Base-by-base conservation (phyloP, 2,329 filamentous ascomycete genomes). In the Bipolaris cookei region DNA sequence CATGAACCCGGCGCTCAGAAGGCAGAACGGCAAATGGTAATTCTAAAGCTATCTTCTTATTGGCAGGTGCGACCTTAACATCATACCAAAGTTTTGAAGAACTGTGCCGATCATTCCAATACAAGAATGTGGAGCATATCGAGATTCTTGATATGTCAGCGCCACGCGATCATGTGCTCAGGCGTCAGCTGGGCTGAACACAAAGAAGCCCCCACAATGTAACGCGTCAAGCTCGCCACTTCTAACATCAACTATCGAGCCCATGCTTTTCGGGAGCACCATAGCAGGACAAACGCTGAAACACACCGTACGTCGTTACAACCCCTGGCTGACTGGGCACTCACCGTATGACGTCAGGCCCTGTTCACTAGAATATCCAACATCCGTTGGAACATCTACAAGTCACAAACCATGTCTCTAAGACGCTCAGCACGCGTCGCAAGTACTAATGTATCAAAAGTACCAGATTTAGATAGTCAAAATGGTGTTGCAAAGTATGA, bases 371-470 rank as follows among this genome's bases (percentile, higher is more conserved):
- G 39, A 48, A 51, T 21, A 16, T 3, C 30, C 7, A 45, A n/a
- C 35, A 13, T 23, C 48, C 49, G 21, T 25, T 38, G 45, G 32
- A 38, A 20, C 34, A 6, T 41, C 10, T 25, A 38, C 18, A 56
- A 14, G 28, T 47, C 8, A 23, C 28, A 60, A 60, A 72, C 20
- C 46, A 85, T 86, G 83, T 80, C 82, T 37, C 72, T 84, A 10
- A 73, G 84, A 61, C 81, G 83, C 51, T 86, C 83, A 43, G 73
- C 80, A 39, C 79, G 83, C 42, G 75, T 83, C 30, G 76, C 74
- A 46, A 70, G 73, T 13, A 69, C 66, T 44, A 67, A 59, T 49
- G 51, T 51, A 11, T 52, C 66, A 48, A 67, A 46, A 38, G 58
- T 35, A 16, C 56, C 71, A 42, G 65, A 67, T 51, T 30, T 59